Base-by-base conservation (phyloP, 78 protist genomes). In the Dictyostelium brefeldianum region DNA sequence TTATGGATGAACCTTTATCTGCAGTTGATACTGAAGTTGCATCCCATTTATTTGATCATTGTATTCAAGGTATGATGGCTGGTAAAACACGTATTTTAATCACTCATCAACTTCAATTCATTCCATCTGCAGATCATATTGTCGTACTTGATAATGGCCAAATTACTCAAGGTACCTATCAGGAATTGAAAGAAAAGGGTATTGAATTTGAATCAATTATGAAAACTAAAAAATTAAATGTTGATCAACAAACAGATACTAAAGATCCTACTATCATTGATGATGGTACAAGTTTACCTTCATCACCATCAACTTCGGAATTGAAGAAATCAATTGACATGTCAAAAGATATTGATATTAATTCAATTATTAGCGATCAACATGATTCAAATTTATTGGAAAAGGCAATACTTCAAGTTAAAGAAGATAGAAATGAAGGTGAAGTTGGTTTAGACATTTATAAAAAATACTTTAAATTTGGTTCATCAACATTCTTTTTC, bases 1-100 rank as follows among this genome's bases (percentile, higher is more conserved):
- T 98, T 25, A 17, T 97, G 5, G 99, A 97, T 78, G 99, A 97
- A 74, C 99, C 99, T 11, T 94, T 99, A 64, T 43, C 84, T 1
- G 99, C 99, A 0, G 98, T 98, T 43, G 99, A 98, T 91, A 81
- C 96, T 4, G 98, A 95, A 56, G 98, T 94, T 29, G 98, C 94
- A 57, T 84, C 29, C 73, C 91, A 94, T 70, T 51, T 97, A 18
- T 96, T 97, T 47, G 78, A 83, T 18, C 48, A 80, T 8, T 73
- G 83, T 27, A 78, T 98, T n/a, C 75, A 62, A 64, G 93, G 93
- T 50, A 74, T 84, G 91, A 25, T 27, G 50, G 1, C 15, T 15
- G 94, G 48, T 54, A 92, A 83, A 75, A 96, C 98, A 3, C 84
- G 97, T 46, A 41, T 96, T 29, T 8, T 97, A 6, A 97, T 95